phyloP scores from a whole-genome alignment of 2,329 filamentous ascomycete genomes.

The Neofusicoccum umdonicola region DNA sequence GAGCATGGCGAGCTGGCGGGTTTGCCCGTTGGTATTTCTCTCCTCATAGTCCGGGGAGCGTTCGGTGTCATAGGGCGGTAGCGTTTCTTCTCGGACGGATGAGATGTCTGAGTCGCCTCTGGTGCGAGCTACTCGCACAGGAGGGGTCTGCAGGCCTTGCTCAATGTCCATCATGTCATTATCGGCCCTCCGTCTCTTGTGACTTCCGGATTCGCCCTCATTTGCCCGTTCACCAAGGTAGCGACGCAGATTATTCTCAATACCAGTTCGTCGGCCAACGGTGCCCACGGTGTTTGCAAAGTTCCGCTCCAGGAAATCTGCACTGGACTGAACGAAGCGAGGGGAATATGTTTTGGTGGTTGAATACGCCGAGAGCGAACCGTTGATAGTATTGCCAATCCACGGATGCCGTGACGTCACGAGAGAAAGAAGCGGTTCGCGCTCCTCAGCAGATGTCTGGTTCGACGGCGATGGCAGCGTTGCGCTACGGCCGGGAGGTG shows the following conservation, averaged over 20 bases:
- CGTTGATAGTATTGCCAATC: slow-evolving; percentile 79
- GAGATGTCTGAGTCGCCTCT: slow-evolving; percentile 11
- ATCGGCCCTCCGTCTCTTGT: slow-evolving; percentile 46
- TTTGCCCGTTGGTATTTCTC: slow-evolving; percentile 34
- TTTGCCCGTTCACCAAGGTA: slow-evolving; percentile 65
- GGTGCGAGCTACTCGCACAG: slow-evolving; percentile 1
- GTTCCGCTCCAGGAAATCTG: slow-evolving; percentile 86
- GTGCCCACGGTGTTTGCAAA: slow-evolving; percentile 83
- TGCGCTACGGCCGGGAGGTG: slow-evolving; percentile 34
- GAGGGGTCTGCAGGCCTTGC: slow-evolving; percentile 29
- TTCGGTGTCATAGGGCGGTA: slow-evolving; percentile 81
- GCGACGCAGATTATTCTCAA: slow-evolving; percentile 83
- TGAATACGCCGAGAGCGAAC: slow-evolving; percentile 80
- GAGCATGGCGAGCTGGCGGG: background rate
- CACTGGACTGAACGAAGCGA: slow-evolving; percentile 78
- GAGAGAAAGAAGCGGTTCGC: slow-evolving; percentile 80
- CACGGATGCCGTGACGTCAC: slow-evolving; percentile 86
- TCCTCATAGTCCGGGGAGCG: slow-evolving; percentile 74
- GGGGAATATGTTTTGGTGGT: slow-evolving; percentile 89
- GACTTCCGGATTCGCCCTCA: slow-evolving; percentile 38
- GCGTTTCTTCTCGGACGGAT: slow-evolving; percentile 52
- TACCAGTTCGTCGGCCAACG: slow-evolving; percentile 79
- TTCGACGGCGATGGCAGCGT: slow-evolving; percentile 35
- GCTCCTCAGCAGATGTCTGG: slow-evolving; percentile 47
- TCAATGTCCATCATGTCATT: slow-evolving; percentile 50